Base-by-base conservation (phyloP, 257 asterid species). In the Echites panduratus region DNA sequence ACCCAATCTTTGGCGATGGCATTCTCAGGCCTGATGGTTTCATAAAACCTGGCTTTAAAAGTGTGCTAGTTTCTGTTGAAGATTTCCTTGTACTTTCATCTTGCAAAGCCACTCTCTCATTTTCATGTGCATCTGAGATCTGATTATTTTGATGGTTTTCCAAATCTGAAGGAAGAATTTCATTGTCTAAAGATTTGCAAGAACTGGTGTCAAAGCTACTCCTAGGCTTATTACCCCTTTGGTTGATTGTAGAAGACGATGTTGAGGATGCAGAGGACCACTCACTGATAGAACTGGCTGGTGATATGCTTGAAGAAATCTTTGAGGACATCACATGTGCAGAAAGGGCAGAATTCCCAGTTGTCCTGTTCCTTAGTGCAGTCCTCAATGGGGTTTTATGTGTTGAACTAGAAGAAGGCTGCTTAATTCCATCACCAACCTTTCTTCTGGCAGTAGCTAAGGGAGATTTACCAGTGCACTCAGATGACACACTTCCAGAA, bases 1-100 rank as follows among this genome's bases (percentile, higher is more conserved):
- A 90, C 57, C 99, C 99, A 79, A 95, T 89, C 80, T 89, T 90
- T 24, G 96, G 98, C 61, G 97, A 88, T 64, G 99, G 98, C 97
- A 87, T 75, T 70, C 96, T 95, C 54, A 95, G 78, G 79, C 98
- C 97, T 56, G 98, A 82, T 79, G 97, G 96, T 82, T 79, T 90
- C 44, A 26, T 69, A 7, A 90, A 88, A 82, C 85, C 83, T 52
- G 86, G 88, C 81, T 52, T 70, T 76, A 85, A 68, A 76, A 81
- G 74, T 40, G 53, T 56, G 41, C 84, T 78, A 75, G 74, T 63
- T 71, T 73, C 83, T 26, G 85, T 50, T 38, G 86, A 70, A 61
- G 87, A 66, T 82, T 78, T 88, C 72, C 68, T 88, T 57, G 81
- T 64, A 57, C 49, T 78, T 75, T 79, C 80, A 72, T 77, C 77